These are phyloP conservation scores for Podospora pseudoanserina DNA, from an alignment of 495 filamentous ascomycete species.

Conservation along the genomic window DNA sequence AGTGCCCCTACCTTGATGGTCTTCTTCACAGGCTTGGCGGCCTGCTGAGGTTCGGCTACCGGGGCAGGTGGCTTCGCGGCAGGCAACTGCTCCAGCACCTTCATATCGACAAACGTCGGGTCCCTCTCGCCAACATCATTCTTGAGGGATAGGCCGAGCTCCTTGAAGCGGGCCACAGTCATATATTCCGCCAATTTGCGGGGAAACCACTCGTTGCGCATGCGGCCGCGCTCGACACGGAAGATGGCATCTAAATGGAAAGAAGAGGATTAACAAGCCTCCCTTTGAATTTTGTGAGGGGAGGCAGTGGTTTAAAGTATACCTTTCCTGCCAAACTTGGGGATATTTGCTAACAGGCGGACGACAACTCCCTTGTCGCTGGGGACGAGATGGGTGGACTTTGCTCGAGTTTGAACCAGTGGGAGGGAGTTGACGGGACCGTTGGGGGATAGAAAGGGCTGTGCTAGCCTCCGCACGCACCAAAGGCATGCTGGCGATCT, in stretches of 20 bases:
- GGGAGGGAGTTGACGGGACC: slow-evolving; percentile 11
- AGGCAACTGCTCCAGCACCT: not conserved
- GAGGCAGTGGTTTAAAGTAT: slow-evolving; percentile 6
- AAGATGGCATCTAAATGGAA: slow-evolving; percentile 39
- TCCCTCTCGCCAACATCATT: slow-evolving; percentile 41
- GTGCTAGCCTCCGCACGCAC: slow-evolving; percentile 29
- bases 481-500: slow-evolving; percentile 30
- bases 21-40: not conserved
- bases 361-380: slow-evolving; percentile 52
- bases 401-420: slow-evolving; percentile 28
- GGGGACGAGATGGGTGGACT: slow-evolving; percentile 25
- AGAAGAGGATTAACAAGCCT: not conserved
- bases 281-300: not conserved
- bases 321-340: slow-evolving; percentile 59
- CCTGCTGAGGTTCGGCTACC: not conserved
- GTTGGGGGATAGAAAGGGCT: slow-evolving; percentile 19
- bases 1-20: not conserved
- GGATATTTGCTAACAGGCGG: slow-evolving; percentile 56
- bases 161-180: slow-evolving; percentile 39
- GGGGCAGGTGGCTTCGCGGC: not conserved
- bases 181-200: slow-evolving; percentile 44
- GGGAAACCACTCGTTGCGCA: slow-evolving; percentile 49
- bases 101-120: slow-evolving; percentile 30
- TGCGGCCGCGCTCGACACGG: slow-evolving; percentile 43
- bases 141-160: slow-evolving; percentile 38